Evolutionary conservation across 2,329 filamentous ascomycete genomes (phyloP).

Genomic region (Phaeomoniella chlamydospora): DNA sequence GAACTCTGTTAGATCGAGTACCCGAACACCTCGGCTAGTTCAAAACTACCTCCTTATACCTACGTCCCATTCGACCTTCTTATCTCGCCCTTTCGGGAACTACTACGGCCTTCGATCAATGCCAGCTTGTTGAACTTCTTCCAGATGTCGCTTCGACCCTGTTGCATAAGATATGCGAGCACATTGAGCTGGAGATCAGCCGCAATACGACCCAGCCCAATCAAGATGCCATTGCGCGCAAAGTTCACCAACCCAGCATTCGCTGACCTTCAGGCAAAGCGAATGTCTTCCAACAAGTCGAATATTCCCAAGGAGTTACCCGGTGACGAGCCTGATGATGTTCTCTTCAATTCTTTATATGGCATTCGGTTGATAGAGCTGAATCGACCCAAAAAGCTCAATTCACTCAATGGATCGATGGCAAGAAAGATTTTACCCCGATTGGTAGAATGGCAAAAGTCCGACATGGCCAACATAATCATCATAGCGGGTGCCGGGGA

Average conservation of each 20-base stretch:
- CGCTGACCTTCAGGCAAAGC: conserved; percentile 10
- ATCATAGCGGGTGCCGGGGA: conserved; percentile 82
- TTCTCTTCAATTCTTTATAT: conserved; percentile 78
- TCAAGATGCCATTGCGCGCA: conserved; percentile 63
- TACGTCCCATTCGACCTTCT: no score
- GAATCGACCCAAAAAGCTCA: conserved; percentile 83
- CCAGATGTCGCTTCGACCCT: conserved; percentile 23
- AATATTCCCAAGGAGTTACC: conserved; percentile 42
- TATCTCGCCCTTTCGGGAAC: no score
- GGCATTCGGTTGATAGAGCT: conserved; percentile 86
- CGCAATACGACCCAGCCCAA: conserved; percentile 21
- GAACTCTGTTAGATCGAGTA: no score
- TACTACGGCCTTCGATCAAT: no score
- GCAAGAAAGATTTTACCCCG: conserved; percentile 83
- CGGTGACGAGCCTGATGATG: conserved; percentile 71
- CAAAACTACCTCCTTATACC: no score
- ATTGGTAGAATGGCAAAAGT: conserved; percentile 86
- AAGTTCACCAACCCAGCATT: conserved; percentile 52
- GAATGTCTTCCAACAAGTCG: conserved; percentile 4
- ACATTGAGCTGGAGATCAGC: conserved; percentile 31
- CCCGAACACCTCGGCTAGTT: no score
- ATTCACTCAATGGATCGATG: conserved; percentile 90
- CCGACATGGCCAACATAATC: conserved; percentile 81
- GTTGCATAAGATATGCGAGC: conserved; percentile 20
- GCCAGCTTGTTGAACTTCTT: no score